A percentile compares a stretch with the other conserved stretches of the same genome.
These are phyloP conservation scores for Paramecium octaurelia DNA, from an alignment of 73 alveolate species.

Conservation along the genomic window DNA sequence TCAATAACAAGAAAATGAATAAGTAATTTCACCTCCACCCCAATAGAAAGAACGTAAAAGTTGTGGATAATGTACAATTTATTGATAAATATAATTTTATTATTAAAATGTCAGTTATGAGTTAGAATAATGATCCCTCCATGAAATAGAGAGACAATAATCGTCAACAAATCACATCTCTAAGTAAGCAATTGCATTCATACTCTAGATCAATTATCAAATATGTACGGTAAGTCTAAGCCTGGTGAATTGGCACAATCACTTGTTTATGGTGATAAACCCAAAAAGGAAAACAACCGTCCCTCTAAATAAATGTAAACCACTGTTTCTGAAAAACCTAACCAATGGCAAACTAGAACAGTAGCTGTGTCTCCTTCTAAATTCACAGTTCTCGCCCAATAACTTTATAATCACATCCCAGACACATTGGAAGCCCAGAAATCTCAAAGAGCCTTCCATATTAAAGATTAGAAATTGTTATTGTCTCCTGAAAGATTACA, in stretches of 20 bases:
- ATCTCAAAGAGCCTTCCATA: slow-evolving; percentile 41
- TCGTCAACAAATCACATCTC: slow-evolving; percentile 34
- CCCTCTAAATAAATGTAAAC: background rate
- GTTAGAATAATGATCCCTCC: background rate
- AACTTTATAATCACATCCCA: slow-evolving; percentile 14
- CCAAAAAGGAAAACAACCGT: slow-evolving; percentile 47
- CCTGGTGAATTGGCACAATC: slow-evolving; percentile 41
- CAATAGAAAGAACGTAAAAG: background rate
- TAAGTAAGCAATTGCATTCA: background rate
- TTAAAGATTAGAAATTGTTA: background rate
- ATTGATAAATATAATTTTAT: background rate
- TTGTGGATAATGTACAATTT: background rate
- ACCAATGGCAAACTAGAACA: background rate
- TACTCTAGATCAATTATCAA: background rate
- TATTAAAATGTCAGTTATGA: slow-evolving; percentile 43
- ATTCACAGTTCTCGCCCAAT: background rate
- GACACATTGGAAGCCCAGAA: background rate
- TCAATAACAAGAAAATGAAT: background rate
- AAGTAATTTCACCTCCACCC: background rate
- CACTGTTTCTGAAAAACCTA: background rate
- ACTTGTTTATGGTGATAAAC: slow-evolving; percentile 40
- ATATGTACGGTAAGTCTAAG: slow-evolving; percentile 7
- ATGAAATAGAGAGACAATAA: background rate
- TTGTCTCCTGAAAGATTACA: slow-evolving; percentile 32
- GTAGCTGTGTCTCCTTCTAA: slow-evolving; percentile 25